A percentile compares a stretch with the other conserved stretches of the same genome.
Evolutionary conservation across 805 yeast genomes (phyloP).

Genomic region (Candida hispaniensis): DNA sequence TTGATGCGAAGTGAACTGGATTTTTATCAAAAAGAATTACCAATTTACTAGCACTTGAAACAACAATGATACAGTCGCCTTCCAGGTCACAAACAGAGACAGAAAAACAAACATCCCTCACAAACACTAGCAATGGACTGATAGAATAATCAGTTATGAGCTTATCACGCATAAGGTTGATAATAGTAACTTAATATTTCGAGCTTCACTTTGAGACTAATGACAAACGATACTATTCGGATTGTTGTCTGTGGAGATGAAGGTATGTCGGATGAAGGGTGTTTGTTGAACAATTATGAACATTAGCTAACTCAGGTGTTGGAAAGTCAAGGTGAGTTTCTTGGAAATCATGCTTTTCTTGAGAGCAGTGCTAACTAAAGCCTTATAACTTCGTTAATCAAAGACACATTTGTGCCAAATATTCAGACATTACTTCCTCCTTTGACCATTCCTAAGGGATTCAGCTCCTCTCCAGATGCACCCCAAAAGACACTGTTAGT

Average conservation of each 20-base stretch:
- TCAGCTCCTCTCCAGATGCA: conserved; percentile 46
- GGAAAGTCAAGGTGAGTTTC: conserved; percentile 48
- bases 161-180: no score
- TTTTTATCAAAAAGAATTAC: no score
- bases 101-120: no score
- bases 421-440: conserved; percentile 75
- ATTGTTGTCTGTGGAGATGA: conserved; percentile 94
- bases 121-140: no score
- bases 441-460: conserved; percentile 68
- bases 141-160: no score
- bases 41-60: no score
- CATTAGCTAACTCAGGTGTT: conserved; percentile 33
- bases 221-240: conserved; percentile 36
- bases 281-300: no score
- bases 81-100: no score
- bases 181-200: no score
- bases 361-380: conserved; percentile 30
- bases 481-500: conserved; percentile 59
- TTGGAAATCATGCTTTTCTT: background rate
- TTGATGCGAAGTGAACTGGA: no score
- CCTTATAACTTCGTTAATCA: conserved; percentile 66
- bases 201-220: conserved; percentile 1
- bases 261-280: conserved; percentile 34
- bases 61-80: no score
- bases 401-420: conserved; percentile 68